Evolutionary conservation across 495 filamentous ascomycete species (phyloP).

Genomic region (Sabuloglossum arenarium): DNA sequence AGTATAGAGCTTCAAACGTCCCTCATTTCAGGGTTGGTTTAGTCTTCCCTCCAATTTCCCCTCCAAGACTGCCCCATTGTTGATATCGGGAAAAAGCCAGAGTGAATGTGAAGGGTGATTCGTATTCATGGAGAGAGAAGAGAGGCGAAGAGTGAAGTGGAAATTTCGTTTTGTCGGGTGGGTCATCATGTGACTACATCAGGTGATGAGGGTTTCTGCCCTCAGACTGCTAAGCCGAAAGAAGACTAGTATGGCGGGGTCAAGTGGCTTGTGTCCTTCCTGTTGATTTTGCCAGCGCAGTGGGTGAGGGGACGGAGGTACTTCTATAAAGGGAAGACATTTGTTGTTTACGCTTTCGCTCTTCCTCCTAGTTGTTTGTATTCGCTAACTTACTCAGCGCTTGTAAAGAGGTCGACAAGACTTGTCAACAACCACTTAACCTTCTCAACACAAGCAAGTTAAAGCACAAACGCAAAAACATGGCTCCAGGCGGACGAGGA

Average conservation of each 20-base stretch:
- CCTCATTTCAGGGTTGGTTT: neutral
- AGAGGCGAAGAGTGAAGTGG: conserved; percentile 12
- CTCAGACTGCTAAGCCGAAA: conserved; percentile 2
- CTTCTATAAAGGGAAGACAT: neutral
- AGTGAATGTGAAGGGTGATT: conserved; percentile 66
- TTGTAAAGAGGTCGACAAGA: neutral
- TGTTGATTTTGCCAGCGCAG: neutral
- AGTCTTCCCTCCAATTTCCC: conserved; percentile 59
- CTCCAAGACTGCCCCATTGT: conserved; percentile 37
- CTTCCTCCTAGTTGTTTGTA: neutral
- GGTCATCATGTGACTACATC: neutral
- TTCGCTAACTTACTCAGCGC: neutral
- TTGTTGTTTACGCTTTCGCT: neutral
- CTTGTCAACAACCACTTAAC: no score
- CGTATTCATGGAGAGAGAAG: conserved; percentile 30
- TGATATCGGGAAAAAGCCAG: conserved; percentile 33
- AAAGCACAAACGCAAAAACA: conserved; percentile 15
- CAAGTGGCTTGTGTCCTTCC: neutral
- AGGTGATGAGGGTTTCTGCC: neutral
- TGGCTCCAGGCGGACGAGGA: conserved; percentile 48
- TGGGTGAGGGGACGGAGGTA: neutral
- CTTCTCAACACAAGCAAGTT: neutral
- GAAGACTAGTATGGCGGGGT: neutral
- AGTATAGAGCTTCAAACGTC: neutral
- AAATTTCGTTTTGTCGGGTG: neutral